Base-by-base conservation (phyloP, 2,329 filamentous ascomycete species). In the Fusarium robinianum region DNA sequence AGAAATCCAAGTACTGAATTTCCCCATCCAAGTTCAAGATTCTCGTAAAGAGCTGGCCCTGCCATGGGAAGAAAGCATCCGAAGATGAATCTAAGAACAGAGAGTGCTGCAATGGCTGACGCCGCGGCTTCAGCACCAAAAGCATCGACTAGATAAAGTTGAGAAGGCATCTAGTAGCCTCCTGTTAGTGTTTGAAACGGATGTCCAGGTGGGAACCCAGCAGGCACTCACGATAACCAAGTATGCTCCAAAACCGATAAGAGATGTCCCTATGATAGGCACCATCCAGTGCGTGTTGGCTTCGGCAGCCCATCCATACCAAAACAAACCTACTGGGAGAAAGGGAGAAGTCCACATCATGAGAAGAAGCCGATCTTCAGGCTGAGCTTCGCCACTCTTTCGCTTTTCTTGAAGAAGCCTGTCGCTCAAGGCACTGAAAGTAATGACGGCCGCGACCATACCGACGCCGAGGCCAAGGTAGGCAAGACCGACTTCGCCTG, bases 41-140 rank as follows among this genome's bases (percentile, higher is more conserved):
- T 58, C 10, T 57, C 49, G 34, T 62, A 63, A 36, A 62, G 16
- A 9, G 68, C 63, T 3, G 69, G 67, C 0, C 79, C 80, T 8
- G 78, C 79, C 2, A 84, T 64, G 1, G 80, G 80, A 11, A 83
- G 73, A 0, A 78, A 66, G 6, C 81, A 83, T 12, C 80, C 84
- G 57, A 84, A 83, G 3, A 74, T 71, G 12, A 73, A 79, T 11
- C 85, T 72, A 5, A 51, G 12, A 4, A 61, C 29, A 4, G 42
- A 30, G 16, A 46, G 49, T 3, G 56, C 54, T 16, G 45, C 54
- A 3, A 59, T 35, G 6, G 53, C 57, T 6, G 51, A 55, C 8
- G 57, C 57, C 8, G 55, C 53, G 25, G 46, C 49, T 17, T 49
- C 47, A 3, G 41, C 27, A 8, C 44, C 46, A 18, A 54, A 58